These are phyloP conservation scores for Cantharellus anzutake DNA, from an alignment of 768 basidiomycete genomes.

Conservation along the genomic window DNA sequence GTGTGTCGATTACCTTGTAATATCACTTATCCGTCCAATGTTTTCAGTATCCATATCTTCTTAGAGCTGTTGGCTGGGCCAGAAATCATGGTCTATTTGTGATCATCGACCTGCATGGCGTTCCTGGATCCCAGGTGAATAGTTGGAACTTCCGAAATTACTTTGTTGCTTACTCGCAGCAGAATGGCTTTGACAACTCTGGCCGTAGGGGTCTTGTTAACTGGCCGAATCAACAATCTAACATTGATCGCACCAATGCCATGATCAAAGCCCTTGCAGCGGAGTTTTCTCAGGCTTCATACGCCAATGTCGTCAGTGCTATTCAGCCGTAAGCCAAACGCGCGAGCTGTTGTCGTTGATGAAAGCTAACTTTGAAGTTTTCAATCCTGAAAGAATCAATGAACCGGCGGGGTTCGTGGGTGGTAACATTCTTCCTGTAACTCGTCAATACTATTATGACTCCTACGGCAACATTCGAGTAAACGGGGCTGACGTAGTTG, in stretches of 20 bases:
- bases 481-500: slow-evolving; percentile 38
- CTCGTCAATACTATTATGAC: slow-evolving; percentile 43
- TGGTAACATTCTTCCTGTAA: slow-evolving; percentile 22
- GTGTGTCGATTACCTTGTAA: slow-evolving; percentile 2
- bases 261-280: slow-evolving; percentile 43
- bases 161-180: not conserved
- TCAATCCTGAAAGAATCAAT: slow-evolving; percentile 25
- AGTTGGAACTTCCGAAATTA: not conserved
- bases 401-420: slow-evolving; percentile 50
- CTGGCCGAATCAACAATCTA: slow-evolving; percentile 49
- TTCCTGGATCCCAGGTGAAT: slow-evolving; percentile 49
- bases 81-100: slow-evolving; percentile 68
- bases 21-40: not conserved
- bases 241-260: slow-evolving; percentile 45
- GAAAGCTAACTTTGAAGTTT: not conserved
- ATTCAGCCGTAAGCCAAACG: slow-evolving; percentile 32
- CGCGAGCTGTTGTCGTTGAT: not conserved
- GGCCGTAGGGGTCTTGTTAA: slow-evolving; percentile 37
- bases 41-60: slow-evolving; percentile 1
- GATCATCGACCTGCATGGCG: slow-evolving; percentile 68
- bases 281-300: slow-evolving; percentile 25
- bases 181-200: slow-evolving; percentile 63
- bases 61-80: slow-evolving; percentile 27
- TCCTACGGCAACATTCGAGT: slow-evolving; percentile 40
- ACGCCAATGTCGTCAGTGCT: slow-evolving; percentile 34